These are phyloP conservation scores for Kwoniella bestiolae DNA, from an alignment of 768 basidiomycete species.

Conservation along the genomic window DNA sequence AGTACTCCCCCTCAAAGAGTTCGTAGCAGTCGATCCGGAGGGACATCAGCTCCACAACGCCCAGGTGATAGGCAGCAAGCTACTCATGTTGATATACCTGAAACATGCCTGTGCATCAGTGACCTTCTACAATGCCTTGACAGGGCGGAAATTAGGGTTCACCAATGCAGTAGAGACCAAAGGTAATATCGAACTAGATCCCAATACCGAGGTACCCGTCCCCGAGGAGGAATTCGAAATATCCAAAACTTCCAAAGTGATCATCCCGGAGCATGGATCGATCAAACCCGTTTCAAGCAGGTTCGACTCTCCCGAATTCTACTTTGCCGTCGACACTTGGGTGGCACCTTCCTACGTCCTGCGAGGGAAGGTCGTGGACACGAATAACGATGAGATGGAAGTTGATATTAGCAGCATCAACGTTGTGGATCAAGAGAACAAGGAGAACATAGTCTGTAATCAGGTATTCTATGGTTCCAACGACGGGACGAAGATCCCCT, in stretches of 20 bases:
- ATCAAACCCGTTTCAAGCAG: slow-evolving; percentile 13
- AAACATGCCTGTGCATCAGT: slow-evolving; percentile 26
- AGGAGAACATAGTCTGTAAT: slow-evolving; percentile 22
- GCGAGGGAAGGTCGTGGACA: slow-evolving; percentile 1
- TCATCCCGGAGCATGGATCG: slow-evolving; percentile 25
- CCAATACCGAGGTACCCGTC: slow-evolving; percentile 13
- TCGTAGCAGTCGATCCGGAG: slow-evolving; percentile 13
- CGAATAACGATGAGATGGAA: not conserved
- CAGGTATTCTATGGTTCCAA: slow-evolving; percentile 24
- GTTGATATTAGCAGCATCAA: slow-evolving; percentile 15
- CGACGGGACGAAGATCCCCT: slow-evolving; percentile 21
- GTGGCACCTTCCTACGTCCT: slow-evolving; percentile 26
- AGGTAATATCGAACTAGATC: slow-evolving; percentile 9
- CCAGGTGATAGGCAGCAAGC: slow-evolving; percentile 11
- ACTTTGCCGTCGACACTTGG: slow-evolving; percentile 23
- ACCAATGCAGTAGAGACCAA: slow-evolving; percentile 16
- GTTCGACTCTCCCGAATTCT: slow-evolving; percentile 19
- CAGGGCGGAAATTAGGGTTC: slow-evolving; percentile 12
- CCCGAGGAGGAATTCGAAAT: slow-evolving; percentile 19
- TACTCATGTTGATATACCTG: slow-evolving; percentile 24
- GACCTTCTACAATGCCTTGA: slow-evolving; percentile 18
- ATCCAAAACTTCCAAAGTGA: not conserved
- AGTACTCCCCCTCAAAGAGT: slow-evolving; percentile 8
- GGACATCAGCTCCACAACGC: slow-evolving; percentile 17
- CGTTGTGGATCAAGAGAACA: not conserved